Evolutionary conservation across 2,329 filamentous ascomycete genomes (phyloP), one percentile per base, ranked within the genome.

Genomic region (Fusarium burgessii): DNA sequence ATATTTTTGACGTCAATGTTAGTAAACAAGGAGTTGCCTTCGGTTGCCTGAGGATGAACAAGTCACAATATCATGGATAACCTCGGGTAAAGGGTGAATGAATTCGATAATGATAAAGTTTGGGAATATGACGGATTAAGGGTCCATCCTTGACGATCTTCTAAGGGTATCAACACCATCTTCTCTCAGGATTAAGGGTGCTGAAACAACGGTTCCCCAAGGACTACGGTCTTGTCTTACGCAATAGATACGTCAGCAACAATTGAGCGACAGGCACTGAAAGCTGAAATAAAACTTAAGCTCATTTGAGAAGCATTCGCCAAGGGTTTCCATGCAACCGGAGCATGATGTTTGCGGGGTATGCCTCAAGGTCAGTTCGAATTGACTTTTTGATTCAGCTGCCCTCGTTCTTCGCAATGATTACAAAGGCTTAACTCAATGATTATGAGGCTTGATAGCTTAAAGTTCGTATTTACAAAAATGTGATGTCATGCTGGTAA

Each of bases 131-230:
- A 58, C 68, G 66, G 64, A 58, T 29, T 41, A 49, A 58, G 68
- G 68, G 68, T 62, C 64, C 67, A 62, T 57, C 66, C 49, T 33
- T 62, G 40, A 51, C 17, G 27, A 32, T 9, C 40, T 36, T 49
- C 40, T 55, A 66, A 72, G 69, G 69, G 69, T 66, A 62, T 62
- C 65, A 62, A 66, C 69, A 70, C 70, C 68, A 58, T 51, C 64
- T 65, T 58, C 25, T 46, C 33, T 36, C n/a, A 17, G 33, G 33
- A 35, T 41, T 50, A 20, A n/a, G 32, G n/a, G 23, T 32, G 12
- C 35, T 50, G 62, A 55, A 56, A 23, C 35, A 68, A 66, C 63
- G 63, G 65, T 50, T 36, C 25, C 23, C 46, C 33, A 32, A 46
- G 35, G 15, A 27, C 29, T 41, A 35, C n/a, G 20, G 43, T 50